Percentiles rank a stretch among this genome's conserved stretches.
phyloP scores from a whole-genome alignment of 2,329 filamentous ascomycete genomes.

The Fusarium sulawesiense region DNA sequence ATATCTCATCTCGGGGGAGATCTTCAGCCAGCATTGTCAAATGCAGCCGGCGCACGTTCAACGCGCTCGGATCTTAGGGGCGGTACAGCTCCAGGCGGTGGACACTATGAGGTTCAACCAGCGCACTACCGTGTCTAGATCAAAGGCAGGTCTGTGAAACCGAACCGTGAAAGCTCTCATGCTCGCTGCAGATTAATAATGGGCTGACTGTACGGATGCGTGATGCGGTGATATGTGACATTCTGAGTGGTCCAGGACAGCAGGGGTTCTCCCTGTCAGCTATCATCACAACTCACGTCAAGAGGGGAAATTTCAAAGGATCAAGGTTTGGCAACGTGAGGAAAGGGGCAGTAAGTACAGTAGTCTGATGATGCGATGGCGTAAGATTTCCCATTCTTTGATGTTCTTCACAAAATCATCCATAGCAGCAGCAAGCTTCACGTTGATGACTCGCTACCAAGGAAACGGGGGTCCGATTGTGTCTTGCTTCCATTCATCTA shows the following conservation, averaged over 20 bases:
- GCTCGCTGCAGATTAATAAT: neutral
- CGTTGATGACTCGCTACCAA: neutral
- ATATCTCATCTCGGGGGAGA: constrained; percentile 21
- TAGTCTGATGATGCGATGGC: neutral
- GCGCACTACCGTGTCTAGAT: neutral
- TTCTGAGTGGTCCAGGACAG: constrained; percentile 9
- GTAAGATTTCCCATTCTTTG: neutral
- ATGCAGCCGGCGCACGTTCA: constrained; percentile 1
- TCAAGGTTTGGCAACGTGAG: neutral
- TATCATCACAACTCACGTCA: constrained; percentile 12
- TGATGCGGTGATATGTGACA: constrained; percentile 13
- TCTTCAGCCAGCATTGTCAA: constrained; percentile 28
- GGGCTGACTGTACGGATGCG: constrained; percentile 1
- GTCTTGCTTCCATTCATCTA: neutral
- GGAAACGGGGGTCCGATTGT: neutral
- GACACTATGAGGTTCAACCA: neutral
- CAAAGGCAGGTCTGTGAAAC: neutral
- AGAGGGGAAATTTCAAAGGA: constrained; percentile 5
- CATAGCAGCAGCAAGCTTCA: neutral
- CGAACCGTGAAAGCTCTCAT: neutral
- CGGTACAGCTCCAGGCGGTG: neutral
- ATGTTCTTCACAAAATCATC: neutral
- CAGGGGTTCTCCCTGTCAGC: constrained; percentile 26
- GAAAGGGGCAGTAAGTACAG: neutral
- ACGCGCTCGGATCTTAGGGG: constrained; percentile 2